A percentile compares a stretch with the other conserved stretches of the same genome.
phyloP scores from a whole-genome alignment of 202 grass and related monocot species.

The Thinopyrum obtusiflorum region DNA sequence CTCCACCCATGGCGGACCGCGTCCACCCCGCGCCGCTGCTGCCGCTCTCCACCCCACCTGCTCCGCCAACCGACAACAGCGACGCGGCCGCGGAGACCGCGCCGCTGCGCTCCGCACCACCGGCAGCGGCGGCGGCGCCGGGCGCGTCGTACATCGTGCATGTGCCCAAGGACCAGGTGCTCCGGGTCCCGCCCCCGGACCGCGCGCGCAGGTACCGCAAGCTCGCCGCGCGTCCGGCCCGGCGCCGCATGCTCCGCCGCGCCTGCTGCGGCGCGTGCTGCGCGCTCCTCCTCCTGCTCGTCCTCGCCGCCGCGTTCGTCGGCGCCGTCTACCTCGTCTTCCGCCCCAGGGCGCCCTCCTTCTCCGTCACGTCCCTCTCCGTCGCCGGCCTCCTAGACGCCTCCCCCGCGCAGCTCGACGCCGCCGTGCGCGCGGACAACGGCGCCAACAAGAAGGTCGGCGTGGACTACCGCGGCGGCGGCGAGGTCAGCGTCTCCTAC shows the following conservation, averaged over 20 bases:
- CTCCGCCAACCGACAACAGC: not conserved
- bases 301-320: slow-evolving; percentile 30
- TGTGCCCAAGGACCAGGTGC: slow-evolving; percentile 76
- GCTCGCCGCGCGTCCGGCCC: slow-evolving; percentile 33
- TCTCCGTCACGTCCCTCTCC: slow-evolving; percentile 50
- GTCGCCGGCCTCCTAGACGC: slow-evolving; percentile 29
- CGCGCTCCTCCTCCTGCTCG: not conserved
- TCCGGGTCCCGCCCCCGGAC: slow-evolving; percentile 68
- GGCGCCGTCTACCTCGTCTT: slow-evolving; percentile 48
- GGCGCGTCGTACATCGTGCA: slow-evolving; percentile 59
- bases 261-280: slow-evolving; percentile 34
- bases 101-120: slow-evolving; percentile 23
- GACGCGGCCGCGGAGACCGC: slow-evolving; percentile 3
- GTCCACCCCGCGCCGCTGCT: slow-evolving; percentile 49
- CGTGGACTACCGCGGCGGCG: slow-evolving; percentile 59
- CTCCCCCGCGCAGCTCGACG: not conserved
- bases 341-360: slow-evolving; percentile 53
- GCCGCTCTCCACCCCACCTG: not conserved
- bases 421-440: slow-evolving; percentile 53
- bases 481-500: slow-evolving; percentile 44
- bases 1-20: slow-evolving; percentile 43
- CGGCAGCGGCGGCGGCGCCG: not conserved
- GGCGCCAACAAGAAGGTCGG: slow-evolving; percentile 40
- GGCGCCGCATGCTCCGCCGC: slow-evolving; percentile 20
- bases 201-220: slow-evolving; percentile 35